These are phyloP conservation scores for Elsinoe necatrix DNA, from an alignment of 2,329 filamentous ascomycete species.

Conservation along the genomic window DNA sequence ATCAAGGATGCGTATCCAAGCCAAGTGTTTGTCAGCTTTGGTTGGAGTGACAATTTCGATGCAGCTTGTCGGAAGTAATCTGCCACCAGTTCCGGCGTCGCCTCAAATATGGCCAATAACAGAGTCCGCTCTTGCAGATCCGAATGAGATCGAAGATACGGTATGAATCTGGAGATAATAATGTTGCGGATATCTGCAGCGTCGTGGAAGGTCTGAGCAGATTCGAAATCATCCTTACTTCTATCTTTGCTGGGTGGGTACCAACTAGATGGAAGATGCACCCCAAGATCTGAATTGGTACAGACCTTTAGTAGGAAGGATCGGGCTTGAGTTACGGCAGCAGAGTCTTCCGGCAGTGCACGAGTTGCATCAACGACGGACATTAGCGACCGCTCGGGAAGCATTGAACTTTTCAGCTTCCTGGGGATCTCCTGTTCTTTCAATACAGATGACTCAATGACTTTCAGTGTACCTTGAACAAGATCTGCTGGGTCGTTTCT, in stretches of 20 bases:
- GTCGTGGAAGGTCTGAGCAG: slow-evolving; percentile 28
- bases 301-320: slow-evolving; percentile 67
- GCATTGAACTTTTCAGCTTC: slow-evolving; percentile 63
- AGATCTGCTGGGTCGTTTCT: slow-evolving; percentile 68
- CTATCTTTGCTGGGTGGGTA: slow-evolving; percentile 63
- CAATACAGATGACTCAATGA: slow-evolving; percentile 62
- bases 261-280: slow-evolving; percentile 70
- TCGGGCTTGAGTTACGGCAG: slow-evolving; percentile 53
- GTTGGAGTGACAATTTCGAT: slow-evolving; percentile 69
- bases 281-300: slow-evolving; percentile 62
- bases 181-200: slow-evolving; percentile 58
- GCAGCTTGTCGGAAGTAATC: slow-evolving; percentile 65
- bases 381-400: slow-evolving; percentile 66
- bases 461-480: slow-evolving; percentile 64
- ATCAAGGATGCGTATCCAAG: slow-evolving; percentile 86
- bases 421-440: slow-evolving; percentile 65
- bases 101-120: slow-evolving; percentile 67
- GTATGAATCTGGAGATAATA: slow-evolving; percentile 67
- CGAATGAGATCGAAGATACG: slow-evolving; percentile 73
- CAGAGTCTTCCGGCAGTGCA: background rate
- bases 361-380: slow-evolving; percentile 41
- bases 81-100: slow-evolving; percentile 76
- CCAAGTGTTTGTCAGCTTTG: slow-evolving; percentile 88
- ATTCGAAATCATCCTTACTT: slow-evolving; percentile 20
- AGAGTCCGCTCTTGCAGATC: slow-evolving; percentile 74